A percentile compares a stretch with the other conserved stretches of the same genome.
Conservation (phyloP, 768 basidiomycete genomes). For the Scleroderma bovista region DNA sequence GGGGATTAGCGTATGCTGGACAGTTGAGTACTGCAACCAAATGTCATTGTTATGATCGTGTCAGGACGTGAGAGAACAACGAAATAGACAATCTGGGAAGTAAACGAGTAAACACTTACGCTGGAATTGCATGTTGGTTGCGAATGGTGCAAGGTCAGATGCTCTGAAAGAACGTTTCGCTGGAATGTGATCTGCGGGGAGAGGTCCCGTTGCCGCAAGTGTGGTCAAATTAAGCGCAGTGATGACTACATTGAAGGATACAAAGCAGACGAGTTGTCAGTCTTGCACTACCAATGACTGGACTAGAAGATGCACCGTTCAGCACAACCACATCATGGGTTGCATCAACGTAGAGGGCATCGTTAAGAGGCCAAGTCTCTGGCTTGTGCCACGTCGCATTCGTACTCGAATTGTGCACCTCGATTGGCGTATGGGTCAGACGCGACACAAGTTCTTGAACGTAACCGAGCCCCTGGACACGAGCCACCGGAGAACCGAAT, state of each 20-base stretch:
- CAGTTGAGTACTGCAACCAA: conserved; percentile 57
- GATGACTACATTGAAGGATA: conserved; percentile 31
- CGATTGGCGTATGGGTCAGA: conserved; percentile 70
- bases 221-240: conserved; percentile 81
- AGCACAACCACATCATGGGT: conserved; percentile 90
- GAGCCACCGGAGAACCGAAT: conserved; percentile 77
- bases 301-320: conserved; percentile 47
- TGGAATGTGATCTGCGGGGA: conserved; percentile 71
- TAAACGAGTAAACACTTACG: conserved; percentile 38
- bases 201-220: conserved; percentile 66
- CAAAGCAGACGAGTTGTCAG: neutral
- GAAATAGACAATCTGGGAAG: neutral
- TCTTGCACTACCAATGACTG: neutral
- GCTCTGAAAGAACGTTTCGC: conserved; percentile 61
- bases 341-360: conserved; percentile 80
- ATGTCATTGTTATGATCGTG: neutral
- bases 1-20: conserved; percentile 4
- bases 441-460: conserved; percentile 80
- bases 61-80: neutral
- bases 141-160: conserved; percentile 80
- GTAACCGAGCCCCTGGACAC: conserved; percentile 74
- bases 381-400: conserved; percentile 74
- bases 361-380: conserved; percentile 64
- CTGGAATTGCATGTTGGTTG: conserved; percentile 86
- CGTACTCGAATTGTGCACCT: conserved; percentile 71